Evolutionary conservation across 2,329 filamentous ascomycete genomes (phyloP), one percentile per base, ranked within the genome.

Genomic region (Colletotrichum sidae): DNA sequence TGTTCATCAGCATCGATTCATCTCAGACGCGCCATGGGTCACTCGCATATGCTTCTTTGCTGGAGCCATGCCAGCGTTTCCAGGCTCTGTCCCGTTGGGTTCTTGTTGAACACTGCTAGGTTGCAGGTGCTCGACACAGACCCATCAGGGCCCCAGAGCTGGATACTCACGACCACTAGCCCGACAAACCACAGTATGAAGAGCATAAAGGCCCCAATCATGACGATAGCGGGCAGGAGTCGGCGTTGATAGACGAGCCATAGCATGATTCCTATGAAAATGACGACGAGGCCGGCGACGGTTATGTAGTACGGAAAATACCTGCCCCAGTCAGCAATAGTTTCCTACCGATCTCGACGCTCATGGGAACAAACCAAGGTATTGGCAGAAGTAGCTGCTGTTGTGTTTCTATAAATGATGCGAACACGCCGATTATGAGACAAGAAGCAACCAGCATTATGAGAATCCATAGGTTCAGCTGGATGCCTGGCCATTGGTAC

Each of bases 181-280:
- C 88, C 89, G 41, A 90, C 87, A 42, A 90, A 78, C 88, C 88
- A 91, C n/a, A 91, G 78, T 2, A 91, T 81, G 66, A 91, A 90
- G 60, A 91, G 80, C 69, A 90, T 83, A 72, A 91, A 90, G 50
- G 84, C 84, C 63, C 88, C 88, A 17, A 91, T 83, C 79, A 88
- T 86, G 72, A 88, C 86, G 71, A 88, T 87, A 51, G 84, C 82
- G 0, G 86, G 86, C 0, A 91, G 79, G 2, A 91, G 80, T 8
- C 88, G 85, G 2, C 87, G 84, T 65, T 86, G 81, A 60, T 83
- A 83, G 69, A 90, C 90, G 35, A 91, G 81, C 76, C 80, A 87
- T 47, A 94, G 82, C 6, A 92, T 83, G 2, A 88, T 76, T 63
- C 87, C 73, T 64, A 95, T 88, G 78, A 91, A 94, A 65, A 86